phyloP scores from a whole-genome alignment of 805 yeast genomes.

The Debaryomyces prosopidis region DNA sequence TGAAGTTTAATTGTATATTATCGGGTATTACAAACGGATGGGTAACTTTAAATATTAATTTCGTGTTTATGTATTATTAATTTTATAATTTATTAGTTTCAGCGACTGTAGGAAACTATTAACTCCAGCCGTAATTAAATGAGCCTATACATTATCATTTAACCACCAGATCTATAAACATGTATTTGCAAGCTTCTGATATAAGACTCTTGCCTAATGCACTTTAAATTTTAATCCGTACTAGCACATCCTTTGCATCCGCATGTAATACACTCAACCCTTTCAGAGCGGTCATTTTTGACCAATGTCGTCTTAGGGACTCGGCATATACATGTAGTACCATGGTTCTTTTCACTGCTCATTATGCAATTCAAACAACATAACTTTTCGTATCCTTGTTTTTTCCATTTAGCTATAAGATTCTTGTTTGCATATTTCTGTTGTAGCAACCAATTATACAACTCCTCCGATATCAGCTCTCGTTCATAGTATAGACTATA shows the following conservation, averaged over 20 bases:
- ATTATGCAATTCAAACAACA: slow-evolving; percentile 83
- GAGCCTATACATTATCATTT: too few species aligned
- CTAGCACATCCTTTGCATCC: slow-evolving; percentile 88
- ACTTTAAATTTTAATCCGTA: slow-evolving; percentile 55
- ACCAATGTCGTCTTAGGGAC: slow-evolving; percentile 66
- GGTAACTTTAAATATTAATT: neutral
- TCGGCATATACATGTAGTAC: slow-evolving; percentile 76
- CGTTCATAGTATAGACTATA: slow-evolving; percentile 73
- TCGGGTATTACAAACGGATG: neutral
- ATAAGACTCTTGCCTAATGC: neutral
- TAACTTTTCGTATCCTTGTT: slow-evolving; percentile 80
- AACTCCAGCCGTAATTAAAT: too few species aligned
- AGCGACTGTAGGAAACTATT: too few species aligned
- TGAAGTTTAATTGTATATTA: neutral
- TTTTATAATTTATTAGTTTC: neutral
- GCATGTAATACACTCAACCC: slow-evolving; percentile 68
- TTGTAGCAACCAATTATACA: slow-evolving; percentile 73
- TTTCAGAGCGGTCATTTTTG: slow-evolving; percentile 21
- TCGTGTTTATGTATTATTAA: neutral
- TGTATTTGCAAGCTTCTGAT: neutral
- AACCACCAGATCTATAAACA: too few species aligned
- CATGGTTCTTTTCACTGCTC: slow-evolving; percentile 57
- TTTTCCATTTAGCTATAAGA: slow-evolving; percentile 79
- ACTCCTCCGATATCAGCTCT: slow-evolving; percentile 61
- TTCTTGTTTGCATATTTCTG: slow-evolving; percentile 67